phyloP scores from a whole-genome alignment of 1,284 basidiomycete genomes.

The Tetrapyrgos nigripes region DNA sequence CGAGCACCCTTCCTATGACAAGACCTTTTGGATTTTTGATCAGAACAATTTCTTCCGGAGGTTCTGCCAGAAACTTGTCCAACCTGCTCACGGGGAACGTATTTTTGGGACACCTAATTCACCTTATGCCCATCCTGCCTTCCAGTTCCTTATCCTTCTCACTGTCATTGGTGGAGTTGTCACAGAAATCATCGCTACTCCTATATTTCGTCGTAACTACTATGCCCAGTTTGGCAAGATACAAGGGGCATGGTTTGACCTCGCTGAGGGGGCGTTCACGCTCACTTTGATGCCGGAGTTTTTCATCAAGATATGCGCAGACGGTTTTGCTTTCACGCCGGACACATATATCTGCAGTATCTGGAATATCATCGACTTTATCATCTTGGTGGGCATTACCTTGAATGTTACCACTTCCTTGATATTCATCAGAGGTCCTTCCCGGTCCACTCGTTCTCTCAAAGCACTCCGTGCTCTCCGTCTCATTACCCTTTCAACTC shows the following conservation, averaged over 20 bases:
- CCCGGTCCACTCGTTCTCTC: constrained; percentile 83
- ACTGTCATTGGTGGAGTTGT: constrained; percentile 86
- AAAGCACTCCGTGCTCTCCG: constrained; percentile 92
- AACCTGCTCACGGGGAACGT: constrained; percentile 85
- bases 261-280: constrained; percentile 82
- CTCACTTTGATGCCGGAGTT: constrained; percentile 86
- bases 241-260: constrained; percentile 87
- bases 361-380: constrained; percentile 93
- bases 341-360: constrained; percentile 93
- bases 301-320: constrained; percentile 90
- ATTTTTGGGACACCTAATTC: constrained; percentile 81
- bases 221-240: constrained; percentile 66
- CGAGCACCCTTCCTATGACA: constrained; percentile 91
- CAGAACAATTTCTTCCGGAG: constrained; percentile 81
- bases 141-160: constrained; percentile 79
- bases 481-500: constrained; percentile 89
- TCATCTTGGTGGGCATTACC: constrained; percentile 84
- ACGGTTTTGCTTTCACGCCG: constrained; percentile 92
- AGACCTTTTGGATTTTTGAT: constrained; percentile 89
- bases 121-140: constrained; percentile 70
- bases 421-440: constrained; percentile 81
- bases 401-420: constrained; percentile 85
- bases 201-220: constrained; percentile 83
- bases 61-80: constrained; percentile 86
- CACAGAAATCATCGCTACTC: constrained; percentile 87